Percentiles rank a stretch among this genome's conserved stretches.
Conservation (phyloP, 805 yeast species). For the Zygosaccharomyces gambellarensis region DNA sequence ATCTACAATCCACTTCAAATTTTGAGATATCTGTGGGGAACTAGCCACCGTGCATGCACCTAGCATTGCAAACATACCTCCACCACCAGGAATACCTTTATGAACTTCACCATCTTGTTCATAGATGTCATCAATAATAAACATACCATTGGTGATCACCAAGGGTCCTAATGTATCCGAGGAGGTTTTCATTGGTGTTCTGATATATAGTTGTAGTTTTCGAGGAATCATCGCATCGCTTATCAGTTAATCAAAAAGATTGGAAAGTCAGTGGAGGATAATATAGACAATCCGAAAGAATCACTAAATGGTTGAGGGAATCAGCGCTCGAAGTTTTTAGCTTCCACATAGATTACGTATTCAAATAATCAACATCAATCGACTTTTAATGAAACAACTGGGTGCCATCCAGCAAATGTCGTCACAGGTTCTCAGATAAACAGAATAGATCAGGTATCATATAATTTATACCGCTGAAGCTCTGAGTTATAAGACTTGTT, state of each 20-base stretch:
- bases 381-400: too few relatives aligned
- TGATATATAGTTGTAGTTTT: not conserved
- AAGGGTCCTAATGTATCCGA: constrained; percentile 14
- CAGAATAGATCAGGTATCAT: too few relatives aligned
- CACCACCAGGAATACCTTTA: constrained; percentile 76
- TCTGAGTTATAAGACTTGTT: too few relatives aligned
- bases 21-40: constrained; percentile 24
- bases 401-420: too few relatives aligned
- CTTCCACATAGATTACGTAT: too few relatives aligned
- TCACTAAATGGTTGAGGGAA: not conserved
- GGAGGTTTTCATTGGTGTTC: not conserved
- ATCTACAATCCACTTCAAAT: constrained; percentile 69
- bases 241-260: not conserved
- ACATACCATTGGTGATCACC: constrained; percentile 77
- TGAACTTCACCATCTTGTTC: constrained; percentile 34
- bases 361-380: too few relatives aligned
- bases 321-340: too few relatives aligned
- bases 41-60: constrained; percentile 63
- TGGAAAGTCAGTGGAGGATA: not conserved
- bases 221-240: not conserved
- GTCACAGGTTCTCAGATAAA: too few relatives aligned
- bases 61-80: constrained; percentile 73
- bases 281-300: not conserved
- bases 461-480: too few relatives aligned
- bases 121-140: constrained; percentile 78